Evolutionary conservation across 352 stramenopile species (phyloP).

Genomic region (Phytophthora multivora): DNA sequence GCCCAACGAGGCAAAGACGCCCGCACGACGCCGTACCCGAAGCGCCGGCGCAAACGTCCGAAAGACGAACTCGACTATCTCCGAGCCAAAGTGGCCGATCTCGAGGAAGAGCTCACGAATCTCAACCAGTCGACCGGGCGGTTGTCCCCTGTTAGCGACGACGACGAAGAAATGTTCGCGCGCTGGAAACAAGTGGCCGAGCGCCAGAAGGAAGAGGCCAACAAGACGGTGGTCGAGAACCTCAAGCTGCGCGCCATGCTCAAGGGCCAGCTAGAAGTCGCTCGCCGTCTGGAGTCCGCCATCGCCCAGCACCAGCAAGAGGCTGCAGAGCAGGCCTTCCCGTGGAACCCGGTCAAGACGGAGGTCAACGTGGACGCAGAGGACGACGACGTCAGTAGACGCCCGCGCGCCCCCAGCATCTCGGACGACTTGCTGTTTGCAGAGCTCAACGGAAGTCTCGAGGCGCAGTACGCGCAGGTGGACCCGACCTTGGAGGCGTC

Average conservation of each 20-base stretch:
- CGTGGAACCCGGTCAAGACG: slow-evolving; percentile 24
- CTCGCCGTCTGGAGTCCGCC: slow-evolving; percentile 23
- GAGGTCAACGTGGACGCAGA: slow-evolving; percentile 7
- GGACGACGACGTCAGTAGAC: slow-evolving; percentile 3
- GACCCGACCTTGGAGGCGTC: slow-evolving; percentile 16
- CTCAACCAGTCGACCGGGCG: slow-evolving; percentile 17
- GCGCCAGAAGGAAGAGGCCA: slow-evolving; percentile 35
- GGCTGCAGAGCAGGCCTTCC: slow-evolving; percentile 7
- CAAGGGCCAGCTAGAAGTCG: slow-evolving; percentile 36
- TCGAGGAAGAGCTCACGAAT: slow-evolving; percentile 34
- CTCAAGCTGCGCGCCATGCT: slow-evolving; percentile 40
- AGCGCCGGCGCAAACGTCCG: slow-evolving; percentile 34
- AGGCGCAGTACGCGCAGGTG: slow-evolving; percentile 30
- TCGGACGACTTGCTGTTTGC: slow-evolving; percentile 38
- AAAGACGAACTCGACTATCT: slow-evolving; percentile 50
- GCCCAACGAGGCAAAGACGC: slow-evolving; percentile 18
- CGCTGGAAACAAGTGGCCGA: slow-evolving; percentile 38
- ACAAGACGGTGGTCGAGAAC: slow-evolving; percentile 39
- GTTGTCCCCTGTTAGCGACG: slow-evolving; percentile 19
- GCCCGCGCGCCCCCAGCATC: slow-evolving; percentile 15
- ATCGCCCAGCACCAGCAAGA: slow-evolving; percentile 28
- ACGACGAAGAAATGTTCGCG: slow-evolving; percentile 28
- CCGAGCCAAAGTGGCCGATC: slow-evolving; percentile 27
- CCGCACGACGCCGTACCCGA: slow-evolving; percentile 17
- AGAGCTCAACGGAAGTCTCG: slow-evolving; percentile 30